Percentiles rank a stretch among this genome's conserved stretches.
Conservation (phyloP, 805 yeast species). For the Hanseniaspora clermontiae region DNA sequence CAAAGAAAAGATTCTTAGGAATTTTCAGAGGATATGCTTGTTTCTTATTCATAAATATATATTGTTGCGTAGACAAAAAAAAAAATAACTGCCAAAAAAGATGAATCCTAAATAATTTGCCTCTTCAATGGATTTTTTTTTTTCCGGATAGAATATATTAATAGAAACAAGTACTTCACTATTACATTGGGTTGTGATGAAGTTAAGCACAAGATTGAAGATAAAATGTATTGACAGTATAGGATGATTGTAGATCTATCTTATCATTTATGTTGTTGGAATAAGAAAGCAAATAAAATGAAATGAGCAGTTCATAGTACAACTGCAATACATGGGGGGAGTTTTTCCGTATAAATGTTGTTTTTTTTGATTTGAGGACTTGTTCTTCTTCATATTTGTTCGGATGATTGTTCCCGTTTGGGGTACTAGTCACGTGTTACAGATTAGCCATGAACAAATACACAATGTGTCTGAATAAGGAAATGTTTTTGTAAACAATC, state of each 20-base stretch:
- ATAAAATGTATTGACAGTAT: too few relatives aligned
- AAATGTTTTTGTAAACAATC: slow-evolving; percentile 1
- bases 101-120: neutral
- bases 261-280: too few relatives aligned
- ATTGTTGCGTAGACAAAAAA: neutral
- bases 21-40: neutral
- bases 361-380: too few relatives aligned
- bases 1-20: too few relatives aligned
- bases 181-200: neutral
- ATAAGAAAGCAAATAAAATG: too few relatives aligned
- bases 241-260: too few relatives aligned
- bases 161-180: neutral
- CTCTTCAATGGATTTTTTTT: neutral
- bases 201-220: too few relatives aligned
- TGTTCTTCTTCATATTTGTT: neutral
- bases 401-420: neutral
- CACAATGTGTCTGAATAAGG: neutral
- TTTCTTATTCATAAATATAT: too few relatives aligned
- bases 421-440: neutral
- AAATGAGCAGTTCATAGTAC: neutral
- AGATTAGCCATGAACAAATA: too few relatives aligned
- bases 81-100: too few relatives aligned
- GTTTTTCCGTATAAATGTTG: neutral
- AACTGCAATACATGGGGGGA: too few relatives aligned
- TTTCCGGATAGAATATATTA: too few relatives aligned